Evolutionary conservation across 805 yeast species (phyloP), one percentile per base, ranked within the genome.

Genomic region (Suhomyces kilbournensis): DNA sequence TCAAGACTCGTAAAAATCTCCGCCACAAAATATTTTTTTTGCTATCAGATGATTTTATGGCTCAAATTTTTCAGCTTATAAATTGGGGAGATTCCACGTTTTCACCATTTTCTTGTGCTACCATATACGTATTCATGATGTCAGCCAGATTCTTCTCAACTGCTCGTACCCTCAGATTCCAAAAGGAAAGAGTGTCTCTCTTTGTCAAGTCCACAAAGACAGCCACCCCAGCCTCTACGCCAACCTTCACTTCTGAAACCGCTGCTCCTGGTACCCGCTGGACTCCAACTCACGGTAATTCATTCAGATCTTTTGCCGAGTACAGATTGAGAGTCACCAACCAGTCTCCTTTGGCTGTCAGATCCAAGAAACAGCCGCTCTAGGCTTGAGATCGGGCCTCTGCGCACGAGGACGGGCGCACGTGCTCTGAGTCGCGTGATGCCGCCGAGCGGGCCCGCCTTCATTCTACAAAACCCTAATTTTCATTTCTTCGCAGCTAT

Each of bases 271-370:
- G 57, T 35, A 55, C 60, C 54, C 71, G 69, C 60, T 72, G 76
- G 75, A 61, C 62, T 49, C 76, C 76, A 17, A 68, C 70, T 17
- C 56, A 65, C 46, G 76, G 76, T 38, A 65, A 72, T 60, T 65
- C 76, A 19, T 74, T 71, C 62, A 65, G 76, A 52, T 66, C 75
- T 3, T 75, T 75, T 60, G 77, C 77, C 40, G 78, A 75, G 57
- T 75, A 75, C 65, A 65, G 79, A 56, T 70, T 75, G 61, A 68
- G 69, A 53, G 76, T 64, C 7, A 66, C 67, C 44, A 68, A 74
- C 64, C 77, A 73, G 53, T 64, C 72, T 44, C 79, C 79, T 14
- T 72, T 75, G 65, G 66, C 65, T 22, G 49, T 67, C 49, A 66
- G 66, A 52, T 53, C 56, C 30, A 60, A 62, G 49, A 26, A 48